Evolutionary conservation across 192 early-diverging fungal species (phyloP).

Genomic region (Pecoramyces ruminantium): DNA sequence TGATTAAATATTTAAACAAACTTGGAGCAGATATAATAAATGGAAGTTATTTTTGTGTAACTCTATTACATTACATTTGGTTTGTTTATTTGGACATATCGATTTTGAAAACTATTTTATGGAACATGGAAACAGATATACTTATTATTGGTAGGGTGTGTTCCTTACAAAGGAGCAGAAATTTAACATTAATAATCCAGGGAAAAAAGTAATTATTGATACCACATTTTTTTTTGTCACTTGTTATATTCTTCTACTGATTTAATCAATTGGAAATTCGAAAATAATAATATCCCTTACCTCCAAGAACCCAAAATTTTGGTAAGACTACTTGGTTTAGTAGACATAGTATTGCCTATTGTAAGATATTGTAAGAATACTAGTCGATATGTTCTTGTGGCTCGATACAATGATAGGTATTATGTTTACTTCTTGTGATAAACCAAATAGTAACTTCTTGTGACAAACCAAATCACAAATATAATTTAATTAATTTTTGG

Average conservation of each 20-base stretch:
- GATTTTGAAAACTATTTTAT: too few species aligned
- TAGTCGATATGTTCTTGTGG: background rate
- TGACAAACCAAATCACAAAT: background rate
- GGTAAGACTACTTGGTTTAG: background rate
- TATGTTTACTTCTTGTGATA: background rate
- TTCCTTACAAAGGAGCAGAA: background rate
- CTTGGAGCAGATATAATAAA: too few species aligned
- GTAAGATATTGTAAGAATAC: too few species aligned
- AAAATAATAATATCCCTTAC: background rate
- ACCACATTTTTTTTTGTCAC: background rate
- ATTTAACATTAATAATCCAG: background rate
- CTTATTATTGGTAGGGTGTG: background rate
- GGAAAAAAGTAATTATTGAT: background rate
- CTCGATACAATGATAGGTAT: background rate
- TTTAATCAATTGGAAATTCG: background rate
- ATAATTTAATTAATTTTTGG: background rate
- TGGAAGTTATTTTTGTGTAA: too few species aligned
- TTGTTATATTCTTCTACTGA: background rate
- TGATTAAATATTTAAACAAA: too few species aligned
- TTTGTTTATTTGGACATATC: too few species aligned
- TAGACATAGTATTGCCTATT: background rate
- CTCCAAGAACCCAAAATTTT: background rate
- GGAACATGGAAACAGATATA: too few species aligned
- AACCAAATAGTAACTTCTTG: background rate
- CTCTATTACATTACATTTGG: too few species aligned